Base-by-base conservation (phyloP, 306 rosid species). In the Lotus japonicus region DNA sequence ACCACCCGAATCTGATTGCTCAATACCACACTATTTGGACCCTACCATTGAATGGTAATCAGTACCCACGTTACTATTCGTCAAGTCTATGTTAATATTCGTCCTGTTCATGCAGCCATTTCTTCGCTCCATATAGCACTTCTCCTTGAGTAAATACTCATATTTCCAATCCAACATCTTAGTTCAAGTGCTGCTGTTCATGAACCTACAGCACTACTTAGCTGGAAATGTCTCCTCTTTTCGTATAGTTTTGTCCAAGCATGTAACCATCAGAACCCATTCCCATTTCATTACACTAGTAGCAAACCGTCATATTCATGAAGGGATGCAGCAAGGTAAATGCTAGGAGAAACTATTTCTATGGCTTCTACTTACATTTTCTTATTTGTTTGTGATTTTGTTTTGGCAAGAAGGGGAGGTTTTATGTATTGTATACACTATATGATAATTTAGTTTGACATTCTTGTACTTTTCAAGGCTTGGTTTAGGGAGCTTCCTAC, bases 401-500 rank as follows among this genome's bases (percentile, higher is more conserved):
- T 9, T 15, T 70, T 48, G 45, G 66, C 44, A 6, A n/a, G 58
- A 42, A 50, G 12, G 36, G 23, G 14, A 70, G 16, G 56, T 13
- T 5, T 11, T 33, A 10, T 53, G 63, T 28, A 9, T 43, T 60
- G 19, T 41, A 6, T 15, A 28, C 15, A 10, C 50, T 41, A 43
- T 36, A 28, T 19, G 58, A 46, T 73, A 9, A 76, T 57, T 50
- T 65, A 35, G 58, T 75, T 62, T 75, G 48, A 63, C 50, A 70
- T 64, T 75, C 39, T 66, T 77, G 54, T 59, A 46, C 58, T 52
- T 68, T 79, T 65, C 45, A 61, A 92, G 97, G 95, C 97, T 57
- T 92, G 97, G 98, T 90, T 92, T 77, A 75, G 97, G 72, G 98
- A 92, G 73, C 94, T 89, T 60, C 98, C 98, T 1, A 73, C 77